Evolutionary conservation across 805 yeast genomes (phyloP), one percentile per base, ranked within the genome.

Genomic region (Sugiyamaella valdiviana): DNA sequence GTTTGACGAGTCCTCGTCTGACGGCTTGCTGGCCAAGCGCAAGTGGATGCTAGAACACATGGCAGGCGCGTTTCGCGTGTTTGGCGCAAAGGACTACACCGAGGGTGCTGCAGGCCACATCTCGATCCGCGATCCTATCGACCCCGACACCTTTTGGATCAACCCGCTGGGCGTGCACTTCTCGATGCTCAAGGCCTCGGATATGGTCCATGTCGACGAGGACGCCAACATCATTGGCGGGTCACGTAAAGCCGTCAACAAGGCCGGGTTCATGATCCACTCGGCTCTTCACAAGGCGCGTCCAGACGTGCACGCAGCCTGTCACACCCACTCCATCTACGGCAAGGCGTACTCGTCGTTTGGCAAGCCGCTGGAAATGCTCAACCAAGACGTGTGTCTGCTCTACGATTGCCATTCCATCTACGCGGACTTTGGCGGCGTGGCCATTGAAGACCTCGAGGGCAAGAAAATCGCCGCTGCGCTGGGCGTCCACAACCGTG

Each of bases 81-180:
- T 87, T 63, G 89, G 86, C n/a, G 74, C 95, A 60, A 78, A 77
- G 56, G 87, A 86, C 15, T 86, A 69, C 65, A 72, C 80, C 15
- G 88, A 85, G 63, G 95, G 95, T 14, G 65, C 79, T 17, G 88
- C 95, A 0, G 96, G 96, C 19, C 96, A 87, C 63, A 86, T 87
- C 50, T 83, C 93, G 6, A 75, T 87, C 10, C 75, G 93, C 57
- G 96, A 87, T 60, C 95, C 96, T 2, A 79, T 84, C 39, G 79
- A 82, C 54, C 83, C 83, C n/a, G 63, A 72, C 41, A 84, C 91
- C 2, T 87, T 87, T 64, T 87, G 95, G 95, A 85, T 87, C 63
- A 87, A 87, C 66, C 95, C 96, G 3, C 69, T 87, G 54, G 91
- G 84, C n/a, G 75, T 73, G 55, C 95, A 87, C 65, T 87, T 84